Evolutionary conservation across 805 yeast genomes (phyloP).

Genomic region (Candida berthetii): DNA sequence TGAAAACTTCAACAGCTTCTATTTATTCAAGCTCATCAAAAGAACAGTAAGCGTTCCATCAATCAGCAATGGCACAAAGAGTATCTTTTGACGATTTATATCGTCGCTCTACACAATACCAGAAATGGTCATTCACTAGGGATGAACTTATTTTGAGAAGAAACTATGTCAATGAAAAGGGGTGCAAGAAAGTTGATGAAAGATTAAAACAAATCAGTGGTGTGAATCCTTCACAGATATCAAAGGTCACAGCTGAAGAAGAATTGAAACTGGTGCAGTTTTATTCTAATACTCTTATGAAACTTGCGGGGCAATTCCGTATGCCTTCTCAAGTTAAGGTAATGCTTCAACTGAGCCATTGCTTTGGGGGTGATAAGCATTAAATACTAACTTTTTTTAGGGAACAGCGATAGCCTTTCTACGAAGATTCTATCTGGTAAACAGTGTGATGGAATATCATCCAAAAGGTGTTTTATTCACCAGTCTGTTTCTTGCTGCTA

Average conservation of each 20-base stretch:
- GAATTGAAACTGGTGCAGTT: slow-evolving; percentile 62
- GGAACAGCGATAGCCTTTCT: slow-evolving; percentile 84
- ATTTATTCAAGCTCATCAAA: no score
- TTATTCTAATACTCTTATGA: slow-evolving; percentile 67
- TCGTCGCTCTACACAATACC: slow-evolving; percentile 79
- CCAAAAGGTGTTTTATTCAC: slow-evolving; percentile 81
- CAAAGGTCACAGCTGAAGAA: slow-evolving; percentile 54
- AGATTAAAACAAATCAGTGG: slow-evolving; percentile 23
- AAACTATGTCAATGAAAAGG: slow-evolving; percentile 46
- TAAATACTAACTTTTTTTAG: slow-evolving; percentile 3
- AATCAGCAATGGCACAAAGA: slow-evolving; percentile 17
- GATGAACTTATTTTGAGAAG: slow-evolving; percentile 48
- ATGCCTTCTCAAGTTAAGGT: slow-evolving; percentile 82
- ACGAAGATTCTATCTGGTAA: slow-evolving; percentile 69
- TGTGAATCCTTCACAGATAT: slow-evolving; percentile 24
- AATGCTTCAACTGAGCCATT: background rate
- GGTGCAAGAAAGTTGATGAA: slow-evolving; percentile 29
- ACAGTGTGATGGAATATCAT: slow-evolving; percentile 82
- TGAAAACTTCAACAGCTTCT: no score
- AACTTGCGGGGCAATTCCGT: slow-evolving; percentile 64
- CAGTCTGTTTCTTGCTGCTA: slow-evolving; percentile 85
- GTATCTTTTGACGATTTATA: slow-evolving; percentile 82
- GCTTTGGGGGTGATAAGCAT: background rate
- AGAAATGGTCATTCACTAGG: slow-evolving; percentile 76
- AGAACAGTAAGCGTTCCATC: background rate